Evolutionary conservation across 495 filamentous ascomycete genomes (phyloP).

Genomic region (Symbiotaphrina buchneri): DNA sequence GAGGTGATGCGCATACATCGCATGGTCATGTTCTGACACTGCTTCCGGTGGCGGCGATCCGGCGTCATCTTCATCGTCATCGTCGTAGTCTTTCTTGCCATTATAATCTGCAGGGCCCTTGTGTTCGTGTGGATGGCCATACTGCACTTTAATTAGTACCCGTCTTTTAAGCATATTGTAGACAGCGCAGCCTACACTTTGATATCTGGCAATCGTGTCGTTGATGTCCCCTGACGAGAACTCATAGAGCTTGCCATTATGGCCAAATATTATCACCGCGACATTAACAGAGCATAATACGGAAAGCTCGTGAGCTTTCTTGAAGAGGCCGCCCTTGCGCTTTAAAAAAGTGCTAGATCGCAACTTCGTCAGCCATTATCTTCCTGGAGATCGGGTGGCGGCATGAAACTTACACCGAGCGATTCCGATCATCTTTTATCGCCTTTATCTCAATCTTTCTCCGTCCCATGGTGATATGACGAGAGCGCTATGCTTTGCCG

Average conservation of each 20-base stretch:
- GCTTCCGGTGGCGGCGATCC: conserved; percentile 34
- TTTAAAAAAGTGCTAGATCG: conserved; percentile 79
- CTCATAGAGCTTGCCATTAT: conserved; percentile 95
- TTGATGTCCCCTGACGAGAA: conserved; percentile 89
- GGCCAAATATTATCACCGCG: conserved; percentile 93
- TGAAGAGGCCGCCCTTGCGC: conserved; percentile 95
- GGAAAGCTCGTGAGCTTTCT: conserved; percentile 97
- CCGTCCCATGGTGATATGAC: conserved; percentile 38
- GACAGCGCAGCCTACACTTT: conserved; percentile 44
- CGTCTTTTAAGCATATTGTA: conserved; percentile 4
- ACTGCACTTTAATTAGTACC: conserved; percentile 34
- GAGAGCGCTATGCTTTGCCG: too few species aligned
- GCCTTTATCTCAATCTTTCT: conserved; percentile 97
- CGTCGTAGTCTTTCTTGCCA: conserved; percentile 60
- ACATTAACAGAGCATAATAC: conserved; percentile 97
- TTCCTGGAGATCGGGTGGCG: conserved; percentile 4
- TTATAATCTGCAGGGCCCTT: conserved; percentile 88
- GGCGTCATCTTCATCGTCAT: conserved; percentile 77
- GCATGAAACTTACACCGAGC: conserved; percentile 68
- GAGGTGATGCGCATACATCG: conserved; percentile 54
- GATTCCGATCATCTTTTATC: conserved; percentile 98
- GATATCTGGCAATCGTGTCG: conserved; percentile 65
- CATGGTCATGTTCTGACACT: conserved; percentile 27
- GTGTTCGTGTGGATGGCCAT: conserved; percentile 80
- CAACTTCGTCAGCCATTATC: conserved; percentile 6